Base-by-base conservation (phyloP, 1,284 basidiomycete genomes). In the Ceratobasidium sp. region DNA sequence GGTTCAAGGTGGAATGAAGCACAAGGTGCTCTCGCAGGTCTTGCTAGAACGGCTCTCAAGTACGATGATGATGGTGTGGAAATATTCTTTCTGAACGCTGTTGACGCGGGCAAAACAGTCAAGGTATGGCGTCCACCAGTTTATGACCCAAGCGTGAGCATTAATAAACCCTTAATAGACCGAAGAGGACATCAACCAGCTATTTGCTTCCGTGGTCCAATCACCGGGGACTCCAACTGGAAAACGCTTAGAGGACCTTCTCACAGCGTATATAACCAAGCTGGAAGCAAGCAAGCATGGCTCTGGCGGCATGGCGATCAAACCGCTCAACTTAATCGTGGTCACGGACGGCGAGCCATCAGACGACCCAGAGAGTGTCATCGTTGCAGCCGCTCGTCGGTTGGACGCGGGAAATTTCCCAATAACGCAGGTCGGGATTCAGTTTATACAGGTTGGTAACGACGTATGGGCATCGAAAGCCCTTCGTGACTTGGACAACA, bases 281-380 rank as follows among this genome's bases (percentile, higher is more conserved):
- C 85, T 90, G 4, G 88, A 91, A 78, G 67, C 75, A 3, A 86
- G 86, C 0, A 71, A 78, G 42, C 42, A 49, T n/a, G 56, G n/a
- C n/a, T n/a, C 39, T n/a, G 39, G 39, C 13, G 9, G 1, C 3
- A 28, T 12, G n/a, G 60, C 51, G 1, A 12, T 75, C 5, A 92
- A 91, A 81, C 90, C 90, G 0, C 83, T 91, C 33, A 91, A 91
- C 81, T 89, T 88, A 76, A 88, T 93, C 28, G 83, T 92, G 33
- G 86, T 93, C 69, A 92, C 91, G 0, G 91, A 93, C 80, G 91
- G 92, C 13, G 86, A 84, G n/a, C 87, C 72, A 23, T 64, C 87
- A 26, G 89, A 91, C 81, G 89, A 90, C 81, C 88, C 88, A 0
- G 84, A 87, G 68, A 84, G 84, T 72, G 88, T 88, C 4, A 90